These are phyloP conservation scores for Mrakia frigida DNA, from an alignment of 768 basidiomycete species.

Conservation along the genomic window DNA sequence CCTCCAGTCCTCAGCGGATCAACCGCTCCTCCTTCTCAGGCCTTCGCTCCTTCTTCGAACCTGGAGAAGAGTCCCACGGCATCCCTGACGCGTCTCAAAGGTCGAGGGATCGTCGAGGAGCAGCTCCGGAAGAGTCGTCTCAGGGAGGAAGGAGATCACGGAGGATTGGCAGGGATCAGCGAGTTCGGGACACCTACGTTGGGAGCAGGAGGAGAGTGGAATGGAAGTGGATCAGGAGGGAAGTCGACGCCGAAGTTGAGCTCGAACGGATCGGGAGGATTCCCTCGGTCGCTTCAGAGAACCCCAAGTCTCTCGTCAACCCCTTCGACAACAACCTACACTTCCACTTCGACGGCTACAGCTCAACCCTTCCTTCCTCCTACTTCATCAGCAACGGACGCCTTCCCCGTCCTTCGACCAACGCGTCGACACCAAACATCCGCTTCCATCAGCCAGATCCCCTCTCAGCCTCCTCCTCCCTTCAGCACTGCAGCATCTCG, in stretches of 20 bases:
- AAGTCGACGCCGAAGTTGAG: background rate
- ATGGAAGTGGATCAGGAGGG: background rate
- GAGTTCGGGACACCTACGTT: background rate
- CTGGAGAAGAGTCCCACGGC: background rate
- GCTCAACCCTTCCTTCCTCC: background rate
- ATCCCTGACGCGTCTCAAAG: conserved; percentile 11
- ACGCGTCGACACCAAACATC: background rate
- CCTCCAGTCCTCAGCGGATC: background rate
- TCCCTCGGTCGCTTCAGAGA: background rate
- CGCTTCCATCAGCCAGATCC: conserved; percentile 2
- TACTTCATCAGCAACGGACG: background rate
- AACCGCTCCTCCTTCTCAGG: background rate
- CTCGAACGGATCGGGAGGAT: background rate
- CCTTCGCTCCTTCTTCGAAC: background rate
- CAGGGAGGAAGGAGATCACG: background rate
- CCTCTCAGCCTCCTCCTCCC: background rate
- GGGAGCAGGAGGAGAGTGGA: background rate
- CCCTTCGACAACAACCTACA: background rate
- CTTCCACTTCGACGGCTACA: background rate
- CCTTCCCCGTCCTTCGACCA: background rate
- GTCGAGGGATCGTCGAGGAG: conserved; percentile 18
- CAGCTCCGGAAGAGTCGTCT: conserved; percentile 11
- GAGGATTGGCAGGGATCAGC: background rate
- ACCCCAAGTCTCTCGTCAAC: background rate
- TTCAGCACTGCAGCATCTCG: background rate